These are phyloP conservation scores for Crithidia brevicula DNA, from an alignment of 208 protist genomes.

Conservation along the genomic window DNA sequence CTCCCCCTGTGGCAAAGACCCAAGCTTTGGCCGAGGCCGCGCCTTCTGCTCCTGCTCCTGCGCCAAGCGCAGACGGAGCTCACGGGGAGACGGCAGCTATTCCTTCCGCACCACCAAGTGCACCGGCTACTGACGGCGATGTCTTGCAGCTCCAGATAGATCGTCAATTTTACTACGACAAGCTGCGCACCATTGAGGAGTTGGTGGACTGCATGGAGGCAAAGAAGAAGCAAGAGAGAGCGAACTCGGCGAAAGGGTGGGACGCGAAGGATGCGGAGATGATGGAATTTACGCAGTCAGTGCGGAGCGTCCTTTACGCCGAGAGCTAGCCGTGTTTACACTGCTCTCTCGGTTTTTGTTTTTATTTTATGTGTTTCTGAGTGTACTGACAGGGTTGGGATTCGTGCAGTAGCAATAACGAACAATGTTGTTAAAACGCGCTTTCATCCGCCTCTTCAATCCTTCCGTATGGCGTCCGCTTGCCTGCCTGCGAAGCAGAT, in stretches of 20 bases:
- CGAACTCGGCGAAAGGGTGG: not conserved
- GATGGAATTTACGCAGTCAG: conserved; percentile 40
- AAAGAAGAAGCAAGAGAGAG: conserved; percentile 15
- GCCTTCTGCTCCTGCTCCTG: not conserved
- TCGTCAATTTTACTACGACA: conserved; percentile 86
- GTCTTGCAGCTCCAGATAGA: conserved; percentile 36
- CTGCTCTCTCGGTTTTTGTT: not conserved
- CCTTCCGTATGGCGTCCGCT: too few species aligned
- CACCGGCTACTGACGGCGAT: not conserved
- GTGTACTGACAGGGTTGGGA: too few species aligned
- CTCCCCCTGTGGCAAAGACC: not conserved
- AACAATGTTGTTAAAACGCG: too few species aligned
- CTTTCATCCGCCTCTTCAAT: too few species aligned
- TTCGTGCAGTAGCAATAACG: too few species aligned
- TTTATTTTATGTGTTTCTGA: not conserved
- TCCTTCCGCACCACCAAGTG: not conserved
- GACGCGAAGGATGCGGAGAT: conserved; percentile 23
- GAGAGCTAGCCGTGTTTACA: not conserved
- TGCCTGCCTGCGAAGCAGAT: too few species aligned
- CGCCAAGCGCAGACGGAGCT: not conserved
- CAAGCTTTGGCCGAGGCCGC: not conserved
- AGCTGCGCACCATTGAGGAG: conserved; percentile 73
- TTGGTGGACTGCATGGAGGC: conserved; percentile 42
- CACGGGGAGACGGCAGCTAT: too few species aligned
- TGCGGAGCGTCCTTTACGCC: conserved; percentile 61